These are phyloP conservation scores for Colletotrichum sojae DNA, from an alignment of 2,329 filamentous ascomycete species.

Conservation along the genomic window DNA sequence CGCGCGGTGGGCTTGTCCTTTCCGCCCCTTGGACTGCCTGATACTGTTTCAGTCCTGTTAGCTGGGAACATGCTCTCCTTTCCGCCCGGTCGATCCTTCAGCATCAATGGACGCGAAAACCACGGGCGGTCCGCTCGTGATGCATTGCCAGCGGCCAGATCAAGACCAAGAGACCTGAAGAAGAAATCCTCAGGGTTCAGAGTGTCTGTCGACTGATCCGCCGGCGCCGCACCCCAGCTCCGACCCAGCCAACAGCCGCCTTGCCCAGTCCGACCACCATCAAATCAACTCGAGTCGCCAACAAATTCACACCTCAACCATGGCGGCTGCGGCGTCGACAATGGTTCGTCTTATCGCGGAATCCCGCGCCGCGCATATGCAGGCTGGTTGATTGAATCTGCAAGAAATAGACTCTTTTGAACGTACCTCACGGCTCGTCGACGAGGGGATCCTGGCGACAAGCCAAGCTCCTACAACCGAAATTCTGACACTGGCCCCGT, in stretches of 20 bases:
- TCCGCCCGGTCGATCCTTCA: conserved; percentile 33
- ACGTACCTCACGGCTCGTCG: conserved; percentile 22
- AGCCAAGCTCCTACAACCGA: conserved; percentile 13
- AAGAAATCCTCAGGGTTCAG: neutral
- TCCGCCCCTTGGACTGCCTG: neutral
- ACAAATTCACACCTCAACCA: neutral
- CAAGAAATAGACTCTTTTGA: conserved; percentile 29
- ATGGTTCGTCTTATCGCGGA: conserved; percentile 32
- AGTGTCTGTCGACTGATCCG: conserved; percentile 23
- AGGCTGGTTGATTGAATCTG: conserved; percentile 10
- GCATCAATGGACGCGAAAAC: neutral
- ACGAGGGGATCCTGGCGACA: conserved; percentile 30
- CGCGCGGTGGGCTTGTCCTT: conserved; percentile 4
- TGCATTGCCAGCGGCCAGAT: conserved; percentile 11
- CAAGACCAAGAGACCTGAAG: neutral
- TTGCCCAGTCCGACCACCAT: neutral
- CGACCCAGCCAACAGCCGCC: neutral
- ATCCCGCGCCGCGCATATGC: conserved; percentile 19
- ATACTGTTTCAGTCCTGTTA: conserved; percentile 37
- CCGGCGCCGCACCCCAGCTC: neutral
- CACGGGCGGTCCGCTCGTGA: conserved; percentile 14
- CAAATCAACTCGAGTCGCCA: neutral
- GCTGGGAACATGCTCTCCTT: conserved; percentile 24
- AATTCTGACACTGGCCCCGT: conserved; percentile 31
- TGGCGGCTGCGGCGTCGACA: neutral